A percentile compares a stretch with the other conserved stretches of the same genome.
These are phyloP conservation scores for Bipolaris oryzae DNA, from an alignment of 2,329 filamentous ascomycete species.

Conservation along the genomic window DNA sequence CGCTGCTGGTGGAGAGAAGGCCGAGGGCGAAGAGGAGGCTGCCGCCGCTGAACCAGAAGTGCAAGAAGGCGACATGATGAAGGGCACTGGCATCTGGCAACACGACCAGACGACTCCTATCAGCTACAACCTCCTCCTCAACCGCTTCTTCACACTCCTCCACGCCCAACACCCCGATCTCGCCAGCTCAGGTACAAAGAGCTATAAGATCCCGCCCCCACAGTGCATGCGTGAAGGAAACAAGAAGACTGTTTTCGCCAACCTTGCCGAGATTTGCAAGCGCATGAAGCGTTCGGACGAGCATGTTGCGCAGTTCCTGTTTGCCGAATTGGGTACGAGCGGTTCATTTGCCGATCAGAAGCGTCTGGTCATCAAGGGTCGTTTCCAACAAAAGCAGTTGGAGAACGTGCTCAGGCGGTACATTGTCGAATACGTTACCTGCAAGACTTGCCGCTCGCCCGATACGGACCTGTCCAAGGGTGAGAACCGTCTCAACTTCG, in stretches of 20 bases:
- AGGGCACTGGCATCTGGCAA: constrained; percentile 87
- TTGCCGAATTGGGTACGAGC: constrained; percentile 96
- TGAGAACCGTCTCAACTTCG: constrained; percentile 98
- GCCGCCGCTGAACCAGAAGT: constrained; percentile 57
- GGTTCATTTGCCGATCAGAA: constrained; percentile 88
- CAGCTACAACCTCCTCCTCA: constrained; percentile 82
- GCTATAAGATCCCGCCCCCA: constrained; percentile 98
- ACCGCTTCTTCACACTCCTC: constrained; percentile 92
- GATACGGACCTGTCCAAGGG: constrained; percentile 82
- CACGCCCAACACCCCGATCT: constrained; percentile 97
- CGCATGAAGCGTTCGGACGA: constrained; percentile 99
- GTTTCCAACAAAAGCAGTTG: constrained; percentile 99
- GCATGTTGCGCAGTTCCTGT: constrained; percentile 95
- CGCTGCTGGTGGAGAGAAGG: constrained; percentile 60
- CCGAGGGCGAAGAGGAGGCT: constrained; percentile 60
- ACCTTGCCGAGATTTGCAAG: constrained; percentile 98
- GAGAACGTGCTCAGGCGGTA: constrained; percentile 96
- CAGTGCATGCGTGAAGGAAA: constrained; percentile 99
- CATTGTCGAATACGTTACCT: constrained; percentile 97
- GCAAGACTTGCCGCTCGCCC: constrained; percentile 79
- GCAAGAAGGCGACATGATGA: constrained; percentile 76
- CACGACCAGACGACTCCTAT: constrained; percentile 80
- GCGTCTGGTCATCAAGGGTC: constrained; percentile 96
- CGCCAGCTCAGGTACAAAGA: constrained; percentile 84
- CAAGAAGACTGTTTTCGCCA: constrained; percentile 97